Evolutionary conservation across 768 basidiomycete genomes (phyloP).

Genomic region (Saitozyma sp.): DNA sequence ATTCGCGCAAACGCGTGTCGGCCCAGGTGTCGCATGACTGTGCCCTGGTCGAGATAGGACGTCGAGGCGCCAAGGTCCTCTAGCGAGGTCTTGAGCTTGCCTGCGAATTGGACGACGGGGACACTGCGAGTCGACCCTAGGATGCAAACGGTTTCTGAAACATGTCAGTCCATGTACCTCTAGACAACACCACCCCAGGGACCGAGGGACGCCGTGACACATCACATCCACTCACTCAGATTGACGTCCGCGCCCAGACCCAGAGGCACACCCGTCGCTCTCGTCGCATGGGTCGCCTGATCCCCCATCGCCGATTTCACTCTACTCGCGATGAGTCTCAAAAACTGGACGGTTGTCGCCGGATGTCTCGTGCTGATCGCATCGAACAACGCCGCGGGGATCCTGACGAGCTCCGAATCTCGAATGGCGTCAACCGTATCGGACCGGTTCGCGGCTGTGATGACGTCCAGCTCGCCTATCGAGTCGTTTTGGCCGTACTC

Average conservation of each 20-base stretch:
- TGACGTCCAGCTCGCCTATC: slow-evolving; percentile 96
- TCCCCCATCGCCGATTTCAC: slow-evolving; percentile 74
- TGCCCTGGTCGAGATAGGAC: slow-evolving; percentile 88
- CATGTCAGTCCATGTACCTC: no score
- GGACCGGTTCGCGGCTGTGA: slow-evolving; percentile 80
- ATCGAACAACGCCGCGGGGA: slow-evolving; percentile 97
- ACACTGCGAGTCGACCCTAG: slow-evolving; percentile 82
- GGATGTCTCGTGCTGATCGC: slow-evolving; percentile 64
- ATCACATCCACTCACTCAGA: slow-evolving; percentile 26
- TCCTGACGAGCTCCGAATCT: slow-evolving; percentile 92
- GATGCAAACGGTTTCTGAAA: slow-evolving; percentile 72
- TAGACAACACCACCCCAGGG: background rate
- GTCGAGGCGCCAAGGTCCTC: slow-evolving; percentile 94
- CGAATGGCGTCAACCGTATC: slow-evolving; percentile 97
- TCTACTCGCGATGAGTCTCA: slow-evolving; percentile 74
- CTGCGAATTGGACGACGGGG: slow-evolving; percentile 84
- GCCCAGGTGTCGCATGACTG: slow-evolving; percentile 86
- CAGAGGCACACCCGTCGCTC: background rate
- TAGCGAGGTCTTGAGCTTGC: slow-evolving; percentile 80
- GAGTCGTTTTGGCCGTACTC: slow-evolving; percentile 98
- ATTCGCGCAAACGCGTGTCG: slow-evolving; percentile 93
- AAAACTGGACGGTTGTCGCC: slow-evolving; percentile 52
- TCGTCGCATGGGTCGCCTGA: slow-evolving; percentile 5
- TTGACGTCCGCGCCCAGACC: slow-evolving; percentile 29
- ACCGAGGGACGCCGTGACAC: background rate